phyloP scores from a whole-genome alignment of 345 rosid species.

The Citrus trifoliata region DNA sequence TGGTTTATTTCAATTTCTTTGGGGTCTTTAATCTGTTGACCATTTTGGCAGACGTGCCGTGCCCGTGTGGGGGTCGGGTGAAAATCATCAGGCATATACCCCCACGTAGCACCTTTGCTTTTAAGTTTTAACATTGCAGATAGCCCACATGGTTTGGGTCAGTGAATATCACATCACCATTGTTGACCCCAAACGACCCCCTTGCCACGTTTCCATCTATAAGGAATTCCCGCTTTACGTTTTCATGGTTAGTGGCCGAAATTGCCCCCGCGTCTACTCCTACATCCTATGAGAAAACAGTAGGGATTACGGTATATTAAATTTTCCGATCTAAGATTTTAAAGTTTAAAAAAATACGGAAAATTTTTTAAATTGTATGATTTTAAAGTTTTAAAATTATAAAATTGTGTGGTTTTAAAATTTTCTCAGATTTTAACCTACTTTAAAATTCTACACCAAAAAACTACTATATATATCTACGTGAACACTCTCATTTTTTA shows the following conservation, averaged over 20 bases:
- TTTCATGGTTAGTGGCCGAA: not conserved
- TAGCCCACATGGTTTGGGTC: not conserved
- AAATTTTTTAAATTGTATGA: rapidly evolving
- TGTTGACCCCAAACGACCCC: not conserved
- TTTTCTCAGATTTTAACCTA: rapidly evolving
- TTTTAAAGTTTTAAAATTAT: too few species aligned
- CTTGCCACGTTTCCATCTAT: not conserved
- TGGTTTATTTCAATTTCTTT: too few species aligned
- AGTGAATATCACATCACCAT: not conserved
- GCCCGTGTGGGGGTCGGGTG: not conserved
- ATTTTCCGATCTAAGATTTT: too few species aligned
- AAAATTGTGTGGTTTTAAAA: too few species aligned
- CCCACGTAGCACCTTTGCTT: not conserved
- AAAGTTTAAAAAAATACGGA: too few species aligned
- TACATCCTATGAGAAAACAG: not conserved
- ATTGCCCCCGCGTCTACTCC: not conserved
- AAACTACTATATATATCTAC: too few species aligned
- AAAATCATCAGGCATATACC: not conserved
- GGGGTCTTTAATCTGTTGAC: not conserved
- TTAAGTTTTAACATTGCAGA: not conserved
- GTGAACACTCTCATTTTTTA: too few species aligned
- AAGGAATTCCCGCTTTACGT: not conserved
- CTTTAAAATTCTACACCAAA: too few species aligned
- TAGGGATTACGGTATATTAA: not conserved
- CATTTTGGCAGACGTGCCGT: not conserved